Evolutionary conservation across 2,329 filamentous ascomycete genomes (phyloP), one percentile per base, ranked within the genome.

Genomic region (Pseudopithomyces maydicus): DNA sequence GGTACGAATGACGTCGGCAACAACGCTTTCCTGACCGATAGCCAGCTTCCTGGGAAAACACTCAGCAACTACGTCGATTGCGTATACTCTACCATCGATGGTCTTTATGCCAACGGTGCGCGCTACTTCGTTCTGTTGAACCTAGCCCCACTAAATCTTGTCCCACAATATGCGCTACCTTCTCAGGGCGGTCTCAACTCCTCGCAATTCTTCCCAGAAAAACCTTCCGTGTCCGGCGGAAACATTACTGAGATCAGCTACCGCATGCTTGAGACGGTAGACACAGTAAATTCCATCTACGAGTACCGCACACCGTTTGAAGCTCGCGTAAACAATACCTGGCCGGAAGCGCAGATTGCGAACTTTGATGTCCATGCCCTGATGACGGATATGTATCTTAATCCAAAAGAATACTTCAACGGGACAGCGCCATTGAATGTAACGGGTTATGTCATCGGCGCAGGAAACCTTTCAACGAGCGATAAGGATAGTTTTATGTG

Each of bases 1-100:
- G 90, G 90, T 2, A 92, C 90, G 22, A 94, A 94, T 69, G 90
- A 95, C 67, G 78, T 94, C 10, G 90, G 90, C 20, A 81, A 79
- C 55, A 75, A 81, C 50, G 88, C 83, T 8, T 89, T 92, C 68
- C 72, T 93, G 32, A 85, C 82, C 4, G 88, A 91, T 68, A 81
- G 80, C 22, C 87, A 91, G 69, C 74, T 82, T 4, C 65, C 77
- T 0, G 84, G 82, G 12, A 86, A 85, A 22, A 88, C 84, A 1
- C 81, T 92, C 6, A 78, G 81, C 1, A 82, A 88, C 67, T 92
- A 88, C 67, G 81, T 87, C 2, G 83, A 88, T 59, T 93, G 90
- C 69, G 79, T 91, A 1, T 92, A 88, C 78, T 70, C 79, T 6
- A 80, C 83, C 1, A 82, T 92, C 47, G 84, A 88, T 61, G 71